phyloP scores from a whole-genome alignment of 257 asterid genomes.

The Fraxinus quadrangulata region DNA sequence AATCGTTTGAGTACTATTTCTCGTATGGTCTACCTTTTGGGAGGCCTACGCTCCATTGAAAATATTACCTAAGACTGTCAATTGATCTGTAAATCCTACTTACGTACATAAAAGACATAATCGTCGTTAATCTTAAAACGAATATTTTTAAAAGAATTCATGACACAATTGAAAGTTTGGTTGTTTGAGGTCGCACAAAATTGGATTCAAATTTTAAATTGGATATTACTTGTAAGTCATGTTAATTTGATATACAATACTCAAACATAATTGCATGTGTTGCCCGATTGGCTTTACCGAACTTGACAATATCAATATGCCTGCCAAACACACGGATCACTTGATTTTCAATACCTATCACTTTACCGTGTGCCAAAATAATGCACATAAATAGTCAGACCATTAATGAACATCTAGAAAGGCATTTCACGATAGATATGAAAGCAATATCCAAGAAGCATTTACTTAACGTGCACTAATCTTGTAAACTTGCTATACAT shows the following conservation, averaged over 20 bases:
- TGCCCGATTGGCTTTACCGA: background rate
- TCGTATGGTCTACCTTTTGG: background rate
- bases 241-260: background rate
- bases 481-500: background rate
- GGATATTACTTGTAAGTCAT: background rate
- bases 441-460: background rate
- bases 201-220: too few relatives aligned
- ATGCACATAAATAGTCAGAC: background rate
- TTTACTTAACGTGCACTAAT: background rate
- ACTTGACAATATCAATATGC: too few relatives aligned
- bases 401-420: background rate
- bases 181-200: background rate
- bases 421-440: background rate
- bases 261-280: background rate
- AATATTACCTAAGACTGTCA: too few relatives aligned
- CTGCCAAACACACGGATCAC: background rate
- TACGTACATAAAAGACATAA: background rate
- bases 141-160: too few relatives aligned
- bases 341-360: background rate
- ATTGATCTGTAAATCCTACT: background rate
- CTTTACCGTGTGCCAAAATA: background rate
- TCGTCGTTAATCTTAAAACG: background rate
- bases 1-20: background rate
- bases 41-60: too few relatives aligned
- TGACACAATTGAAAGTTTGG: background rate